Base-by-base conservation (phyloP, 306 rosid species). In the Gillenia trifoliata region DNA sequence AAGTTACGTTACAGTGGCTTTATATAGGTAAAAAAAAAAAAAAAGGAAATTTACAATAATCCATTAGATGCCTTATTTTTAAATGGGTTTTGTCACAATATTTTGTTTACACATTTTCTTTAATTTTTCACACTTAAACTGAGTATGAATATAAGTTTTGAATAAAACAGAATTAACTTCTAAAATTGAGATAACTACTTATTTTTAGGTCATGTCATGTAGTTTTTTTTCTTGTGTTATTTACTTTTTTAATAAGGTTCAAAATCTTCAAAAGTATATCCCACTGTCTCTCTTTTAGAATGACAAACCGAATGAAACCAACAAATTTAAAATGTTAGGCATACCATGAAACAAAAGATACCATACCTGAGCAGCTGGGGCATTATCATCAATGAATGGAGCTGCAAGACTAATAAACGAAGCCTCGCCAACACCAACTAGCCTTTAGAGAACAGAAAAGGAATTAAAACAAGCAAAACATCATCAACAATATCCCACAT, bases 351-450 rank as follows among this genome's bases (percentile, higher is more conserved):
- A 54, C 19, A 26, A 70, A 65, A 75, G 54, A 65, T 82, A 72
- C 17, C 71, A 72, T 67, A 93, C 98, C 97, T 88, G 90, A 16
- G 88, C 52, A 78, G 12, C 84, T 6, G 98, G 98, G 70, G 98
- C 97, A 75, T 88, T 91, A 73, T 93, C 98, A 75, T 91, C 93
- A 70, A 93, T 93, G 80, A 91, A 93, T 41, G 98, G 98, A 13
- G 98, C 93, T 73, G 98, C 98, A 77, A 93, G 93, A 84, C 97
- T 93, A 72, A 91, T 81, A 75, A 93, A 93, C 29, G 98, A 93
- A 61, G 98, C 98, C 88, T 93, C 98, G 2, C 97, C 97, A 70
- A 89, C 90, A 75, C 97, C 97, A 74, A 91, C 97, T 12, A 93
- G 36, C 97, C 97, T 91, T 79, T 64, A 59, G 36, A 77, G 60